These are phyloP conservation scores for Colletotrichum sp. DNA, from an alignment of 2,329 filamentous ascomycete genomes.

Conservation along the genomic window DNA sequence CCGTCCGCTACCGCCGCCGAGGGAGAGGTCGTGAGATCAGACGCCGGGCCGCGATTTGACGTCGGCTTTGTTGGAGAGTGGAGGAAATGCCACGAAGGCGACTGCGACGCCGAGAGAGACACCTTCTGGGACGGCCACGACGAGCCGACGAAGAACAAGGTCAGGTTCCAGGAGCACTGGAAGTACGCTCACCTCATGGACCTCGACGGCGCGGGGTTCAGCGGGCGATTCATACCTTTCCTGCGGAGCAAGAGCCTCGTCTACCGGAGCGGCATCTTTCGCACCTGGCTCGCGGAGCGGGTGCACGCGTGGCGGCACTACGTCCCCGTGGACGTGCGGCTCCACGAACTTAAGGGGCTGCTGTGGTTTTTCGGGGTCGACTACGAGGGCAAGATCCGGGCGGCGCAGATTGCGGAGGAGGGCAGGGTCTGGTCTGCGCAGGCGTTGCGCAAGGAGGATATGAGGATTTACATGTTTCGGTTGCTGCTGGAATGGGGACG, in stretches of 20 bases:
- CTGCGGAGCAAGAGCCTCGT: slow-evolving; percentile 56
- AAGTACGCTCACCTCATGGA: slow-evolving; percentile 61
- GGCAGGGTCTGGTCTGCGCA: slow-evolving; percentile 59
- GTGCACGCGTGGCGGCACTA: slow-evolving; percentile 68
- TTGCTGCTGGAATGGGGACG: slow-evolving; percentile 74
- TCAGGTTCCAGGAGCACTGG: slow-evolving; percentile 41
- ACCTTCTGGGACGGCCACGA: slow-evolving; percentile 34
- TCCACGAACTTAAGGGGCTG: slow-evolving; percentile 21
- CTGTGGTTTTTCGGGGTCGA: slow-evolving; percentile 24
- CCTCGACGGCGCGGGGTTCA: slow-evolving; percentile 60
- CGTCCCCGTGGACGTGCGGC: slow-evolving; percentile 60
- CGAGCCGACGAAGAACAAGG: slow-evolving; percentile 20
- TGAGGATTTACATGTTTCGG: slow-evolving; percentile 77
- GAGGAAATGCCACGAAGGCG: slow-evolving; percentile 32
- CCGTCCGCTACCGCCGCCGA: background rate
- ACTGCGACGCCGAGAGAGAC: slow-evolving; percentile 34
- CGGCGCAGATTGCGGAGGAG: slow-evolving; percentile 32
- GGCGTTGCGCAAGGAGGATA: slow-evolving; percentile 70
- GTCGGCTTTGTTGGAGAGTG: slow-evolving; percentile 45
- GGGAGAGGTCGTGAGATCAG: background rate
- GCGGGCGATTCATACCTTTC: slow-evolving; percentile 55
- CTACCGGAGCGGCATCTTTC: slow-evolving; percentile 65
- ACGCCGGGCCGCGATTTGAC: slow-evolving; percentile 24
- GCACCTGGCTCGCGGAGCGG: slow-evolving; percentile 69
- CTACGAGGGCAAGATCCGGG: slow-evolving; percentile 22